These are phyloP conservation scores for Annulohypoxylon bovei DNA, from an alignment of 495 filamentous ascomycete genomes.

Conservation along the genomic window DNA sequence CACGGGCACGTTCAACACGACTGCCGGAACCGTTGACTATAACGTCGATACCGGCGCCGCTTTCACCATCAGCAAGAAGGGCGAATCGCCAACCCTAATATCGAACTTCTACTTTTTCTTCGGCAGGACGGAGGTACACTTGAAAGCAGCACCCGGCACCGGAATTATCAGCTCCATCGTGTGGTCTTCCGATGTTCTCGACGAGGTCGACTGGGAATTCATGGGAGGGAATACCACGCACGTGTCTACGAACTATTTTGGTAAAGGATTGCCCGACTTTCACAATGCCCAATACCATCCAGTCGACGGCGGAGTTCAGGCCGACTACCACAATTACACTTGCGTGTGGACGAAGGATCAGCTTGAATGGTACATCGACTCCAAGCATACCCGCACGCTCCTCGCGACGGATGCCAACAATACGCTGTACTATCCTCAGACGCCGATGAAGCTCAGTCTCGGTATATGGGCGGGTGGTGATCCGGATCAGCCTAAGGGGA, in stretches of 20 bases:
- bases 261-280: conserved; percentile 71
- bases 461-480: conserved; percentile 92
- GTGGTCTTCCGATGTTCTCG: conserved; percentile 82
- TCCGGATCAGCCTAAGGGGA: conserved; percentile 62
- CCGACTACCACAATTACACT: conserved; percentile 82
- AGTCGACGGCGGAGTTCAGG: conserved; percentile 49
- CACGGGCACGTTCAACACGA: conserved; percentile 68
- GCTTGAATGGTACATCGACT: conserved; percentile 80
- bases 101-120: conserved; percentile 83
- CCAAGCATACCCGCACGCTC: conserved; percentile 71
- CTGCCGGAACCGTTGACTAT: conserved; percentile 66
- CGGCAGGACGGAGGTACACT: conserved; percentile 73
- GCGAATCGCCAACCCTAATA: conserved; percentile 78
- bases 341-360: conserved; percentile 78
- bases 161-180: conserved; percentile 88
- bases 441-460: conserved; percentile 83
- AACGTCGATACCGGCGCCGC: conserved; percentile 65
- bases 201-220: conserved; percentile 94
- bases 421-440: conserved; percentile 79
- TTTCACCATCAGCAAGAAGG: conserved; percentile 75
- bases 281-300: conserved; percentile 68
- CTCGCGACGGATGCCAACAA: conserved; percentile 69
- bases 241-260: conserved; percentile 86
- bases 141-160: conserved; percentile 76
- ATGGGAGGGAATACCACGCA: conserved; percentile 70